Percentiles rank a stretch among this genome's conserved stretches.
phyloP scores from a whole-genome alignment of 352 stramenopile species.

The Globisporangium recalcitrans region DNA sequence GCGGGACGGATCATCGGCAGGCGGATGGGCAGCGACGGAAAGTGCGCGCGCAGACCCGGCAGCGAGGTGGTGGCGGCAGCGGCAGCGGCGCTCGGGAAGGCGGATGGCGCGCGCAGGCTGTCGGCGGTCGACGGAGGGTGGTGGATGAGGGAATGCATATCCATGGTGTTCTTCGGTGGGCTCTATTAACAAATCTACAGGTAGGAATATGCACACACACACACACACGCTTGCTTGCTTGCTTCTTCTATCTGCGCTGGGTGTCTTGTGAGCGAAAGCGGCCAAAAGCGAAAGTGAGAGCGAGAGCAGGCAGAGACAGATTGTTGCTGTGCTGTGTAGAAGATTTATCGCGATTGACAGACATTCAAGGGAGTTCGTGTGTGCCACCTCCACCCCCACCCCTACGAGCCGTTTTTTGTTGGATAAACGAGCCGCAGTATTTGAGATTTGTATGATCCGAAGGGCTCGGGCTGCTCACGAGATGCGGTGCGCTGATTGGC shows the following conservation, averaged over 20 bases:
- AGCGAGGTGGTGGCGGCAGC: too few species aligned
- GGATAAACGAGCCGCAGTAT: not conserved
- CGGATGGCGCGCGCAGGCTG: conserved; percentile 10
- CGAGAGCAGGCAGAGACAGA: not conserved
- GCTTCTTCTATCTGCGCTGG: not conserved
- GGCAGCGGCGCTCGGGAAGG: conserved; percentile 19
- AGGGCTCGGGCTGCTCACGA: not conserved
- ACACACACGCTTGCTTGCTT: not conserved
- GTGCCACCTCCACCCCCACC: not conserved
- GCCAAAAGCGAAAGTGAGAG: conserved; percentile 10
- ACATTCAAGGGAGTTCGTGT: conserved; percentile 3
- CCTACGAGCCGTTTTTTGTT: not conserved
- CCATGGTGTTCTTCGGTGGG: conserved; percentile 30
- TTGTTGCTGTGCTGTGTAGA: not conserved
- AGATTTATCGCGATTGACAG: not conserved
- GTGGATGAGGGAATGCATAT: conserved; percentile 77
- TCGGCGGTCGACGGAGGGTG: conserved; percentile 21
- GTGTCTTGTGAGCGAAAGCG: conserved; percentile 2
- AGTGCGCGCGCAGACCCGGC: conserved; percentile 36
- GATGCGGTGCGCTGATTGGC: not conserved
- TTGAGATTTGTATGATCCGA: not conserved
- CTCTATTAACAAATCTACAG: conserved; percentile 10
- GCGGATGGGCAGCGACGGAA: conserved; percentile 40
- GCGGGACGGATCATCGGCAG: conserved; percentile 27
- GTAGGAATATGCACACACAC: too few species aligned